Base-by-base conservation (phyloP, 768 basidiomycete genomes). In the Psilocybe cubensis region DNA sequence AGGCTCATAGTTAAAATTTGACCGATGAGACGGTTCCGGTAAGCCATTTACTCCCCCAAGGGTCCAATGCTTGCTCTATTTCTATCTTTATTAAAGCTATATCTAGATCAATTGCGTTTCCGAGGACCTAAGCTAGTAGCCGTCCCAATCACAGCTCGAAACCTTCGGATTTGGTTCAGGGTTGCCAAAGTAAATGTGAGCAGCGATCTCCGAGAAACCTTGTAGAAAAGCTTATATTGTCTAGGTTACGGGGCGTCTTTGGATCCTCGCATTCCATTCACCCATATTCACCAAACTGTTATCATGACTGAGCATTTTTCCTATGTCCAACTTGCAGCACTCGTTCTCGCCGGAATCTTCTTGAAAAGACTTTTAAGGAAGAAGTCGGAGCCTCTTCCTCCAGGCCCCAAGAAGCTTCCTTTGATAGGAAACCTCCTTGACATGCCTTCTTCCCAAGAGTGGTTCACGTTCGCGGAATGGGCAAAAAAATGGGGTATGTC, bases 401-500 rank as follows among this genome's bases (percentile, higher is more conserved):
- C 82, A 0, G 82, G 82, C 2, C 82, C 82, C 4, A 74, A 69
- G 43, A 71, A 70, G 20, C 64, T 75, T 33, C 81, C 81, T 5
- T 44, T 83, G 9, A 51, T 83, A 21, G 81, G 78, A 10, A 83
- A 83, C 54, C 66, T 83, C 5, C 68, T 80, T 2, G 80, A 82
- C 52, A 79, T 83, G 77, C 82, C 82, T 20, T 70, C 74, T 23
- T 57, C 54, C 18, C 78, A 77, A 45, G 77, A 77, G 33, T 83
- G 80, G 79, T 52, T 79, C 47, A 74, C 73, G 21, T 81, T 79
- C 48, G 43, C 74, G 2, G 67, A 74, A 24, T 82, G 81, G 81
- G 79, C 75, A 3, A 59, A 71, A 27, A 74, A 76, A 69, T 82
- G 74, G 61, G 81, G 81, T 72, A 62, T 17, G 66, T 57, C 2